phyloP scores from a whole-genome alignment of 352 stramenopile species.

The Phytophthora lateralis region DNA sequence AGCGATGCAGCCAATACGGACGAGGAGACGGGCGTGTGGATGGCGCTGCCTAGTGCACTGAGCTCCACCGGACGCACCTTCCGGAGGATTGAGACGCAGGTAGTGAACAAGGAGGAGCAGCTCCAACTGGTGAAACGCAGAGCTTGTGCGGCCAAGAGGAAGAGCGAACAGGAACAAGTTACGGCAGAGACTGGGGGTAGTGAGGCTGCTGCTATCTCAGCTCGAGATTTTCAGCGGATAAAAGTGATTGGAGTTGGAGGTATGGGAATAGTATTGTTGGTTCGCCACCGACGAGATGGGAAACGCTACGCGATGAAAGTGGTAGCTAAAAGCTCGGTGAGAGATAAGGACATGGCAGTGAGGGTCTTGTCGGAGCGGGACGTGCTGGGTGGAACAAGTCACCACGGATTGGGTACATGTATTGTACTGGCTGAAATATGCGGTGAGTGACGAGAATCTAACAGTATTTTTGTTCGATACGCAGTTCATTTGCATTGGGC shows the following conservation, averaged over 20 bases:
- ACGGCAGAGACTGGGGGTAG: not conserved
- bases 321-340: slow-evolving; percentile 59
- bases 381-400: slow-evolving; percentile 73
- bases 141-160: slow-evolving; percentile 64
- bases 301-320: slow-evolving; percentile 87
- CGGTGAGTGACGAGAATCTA: not conserved
- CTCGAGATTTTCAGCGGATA: slow-evolving; percentile 82
- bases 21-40: slow-evolving; percentile 30
- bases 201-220: slow-evolving; percentile 27
- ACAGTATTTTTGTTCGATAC: not conserved
- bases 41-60: slow-evolving; percentile 62
- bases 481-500: slow-evolving; percentile 79
- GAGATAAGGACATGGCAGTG: slow-evolving; percentile 53
- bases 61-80: slow-evolving; percentile 59
- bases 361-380: slow-evolving; percentile 79
- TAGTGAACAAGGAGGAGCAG: slow-evolving; percentile 57
- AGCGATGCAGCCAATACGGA: slow-evolving; percentile 26
- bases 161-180: not conserved
- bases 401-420: slow-evolving; percentile 51
- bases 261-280: slow-evolving; percentile 85
- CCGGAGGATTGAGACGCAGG: slow-evolving; percentile 52
- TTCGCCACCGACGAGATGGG: slow-evolving; percentile 55
- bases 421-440: not conserved
- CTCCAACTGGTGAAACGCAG: slow-evolving; percentile 63
- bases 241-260: slow-evolving; percentile 90